phyloP scores from a whole-genome alignment of 495 filamentous ascomycete genomes.

The Xylaria bambusicola region DNA sequence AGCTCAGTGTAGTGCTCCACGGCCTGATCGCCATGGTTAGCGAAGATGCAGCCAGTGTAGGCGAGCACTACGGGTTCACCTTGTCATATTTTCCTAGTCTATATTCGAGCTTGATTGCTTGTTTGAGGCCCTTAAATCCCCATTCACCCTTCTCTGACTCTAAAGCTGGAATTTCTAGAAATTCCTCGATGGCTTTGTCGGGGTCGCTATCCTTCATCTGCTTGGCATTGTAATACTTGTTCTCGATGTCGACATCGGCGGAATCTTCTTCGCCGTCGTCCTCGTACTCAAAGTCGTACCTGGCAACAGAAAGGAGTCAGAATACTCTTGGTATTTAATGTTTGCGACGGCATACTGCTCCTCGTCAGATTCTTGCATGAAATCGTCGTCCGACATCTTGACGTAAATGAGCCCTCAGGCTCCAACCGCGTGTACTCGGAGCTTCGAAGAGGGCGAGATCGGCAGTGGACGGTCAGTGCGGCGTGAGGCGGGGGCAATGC shows the following conservation, averaged over 20 bases:
- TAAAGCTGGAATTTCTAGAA: slow-evolving; percentile 78
- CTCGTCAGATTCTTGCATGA: slow-evolving; percentile 97
- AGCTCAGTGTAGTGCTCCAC: slow-evolving; percentile 95
- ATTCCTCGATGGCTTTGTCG: slow-evolving; percentile 87
- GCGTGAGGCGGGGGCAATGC: too few species aligned
- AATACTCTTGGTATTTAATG: too few species aligned
- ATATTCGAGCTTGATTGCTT: slow-evolving; percentile 96
- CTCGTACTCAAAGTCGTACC: slow-evolving; percentile 95
- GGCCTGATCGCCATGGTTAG: slow-evolving; percentile 56
- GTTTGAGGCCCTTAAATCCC: slow-evolving; percentile 98
- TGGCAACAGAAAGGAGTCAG: slow-evolving; percentile 36
- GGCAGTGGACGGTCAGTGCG: neutral
- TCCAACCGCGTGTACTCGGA: neutral
- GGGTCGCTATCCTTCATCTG: slow-evolving; percentile 87
- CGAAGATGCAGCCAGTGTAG: neutral
- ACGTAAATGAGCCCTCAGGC: neutral
- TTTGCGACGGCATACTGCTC: slow-evolving; percentile 61
- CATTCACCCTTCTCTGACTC: slow-evolving; percentile 92
- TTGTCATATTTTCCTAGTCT: slow-evolving; percentile 80
- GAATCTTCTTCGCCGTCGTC: slow-evolving; percentile 85
- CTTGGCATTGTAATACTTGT: slow-evolving; percentile 99
- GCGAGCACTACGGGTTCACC: slow-evolving; percentile 49
- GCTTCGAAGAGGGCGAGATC: neutral
- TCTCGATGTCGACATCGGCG: slow-evolving; percentile 92
- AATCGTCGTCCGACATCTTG: slow-evolving; percentile 93